Base-by-base conservation (phyloP, 768 basidiomycete genomes). In the Cantharellus cinnabarinus region DNA sequence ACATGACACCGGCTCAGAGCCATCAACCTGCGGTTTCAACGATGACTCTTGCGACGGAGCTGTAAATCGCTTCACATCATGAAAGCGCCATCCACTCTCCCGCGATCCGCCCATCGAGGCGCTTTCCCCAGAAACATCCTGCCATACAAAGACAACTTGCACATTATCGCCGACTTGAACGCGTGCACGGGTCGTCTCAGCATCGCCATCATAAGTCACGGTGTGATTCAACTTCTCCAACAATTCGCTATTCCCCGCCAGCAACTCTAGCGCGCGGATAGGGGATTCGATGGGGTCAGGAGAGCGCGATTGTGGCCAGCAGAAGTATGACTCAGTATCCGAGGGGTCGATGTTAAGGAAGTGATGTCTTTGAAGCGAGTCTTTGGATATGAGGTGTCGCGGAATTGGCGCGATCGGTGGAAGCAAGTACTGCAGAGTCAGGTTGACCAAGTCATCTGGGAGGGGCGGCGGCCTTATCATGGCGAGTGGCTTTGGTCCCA, bases 381-480 rank as follows among this genome's bases (percentile, higher is more conserved):
- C 50, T 35, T 54, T 54, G 37, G 61, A 62, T 40, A 62, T 4
- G 4, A 62, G 58, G 44, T 60, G 59, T n/a, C 37, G 35, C 42
- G 61, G 61, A 10, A 62, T 42, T 7, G 61, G 61, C 5, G 51
- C 58, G 5, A 54, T 42, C 35, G 61, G 61, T 20, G 61, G 61
- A 14, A 62, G 52, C 2, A 62, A 56, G 35, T 62, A 62, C 56
- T 62, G 61, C 3, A 62, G 52, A 20, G 50, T 56, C 5, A 62
- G 59, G 29, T 40, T 50, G 15, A 62, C 50, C 10, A 62, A 34
- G 40, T 62, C 58, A 34, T 42, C 29, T 2, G 61, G 61, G 29
- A 62, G 44, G 4, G 59, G 52, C 41, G 51, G 59, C 10, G 50
- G 57, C 48, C 37, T 50, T 39, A 50, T 29, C 5, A 57, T n/a